Evolutionary conservation across 2,329 filamentous ascomycete species (phyloP).

Genomic region (Stemphylium vesicarium): DNA sequence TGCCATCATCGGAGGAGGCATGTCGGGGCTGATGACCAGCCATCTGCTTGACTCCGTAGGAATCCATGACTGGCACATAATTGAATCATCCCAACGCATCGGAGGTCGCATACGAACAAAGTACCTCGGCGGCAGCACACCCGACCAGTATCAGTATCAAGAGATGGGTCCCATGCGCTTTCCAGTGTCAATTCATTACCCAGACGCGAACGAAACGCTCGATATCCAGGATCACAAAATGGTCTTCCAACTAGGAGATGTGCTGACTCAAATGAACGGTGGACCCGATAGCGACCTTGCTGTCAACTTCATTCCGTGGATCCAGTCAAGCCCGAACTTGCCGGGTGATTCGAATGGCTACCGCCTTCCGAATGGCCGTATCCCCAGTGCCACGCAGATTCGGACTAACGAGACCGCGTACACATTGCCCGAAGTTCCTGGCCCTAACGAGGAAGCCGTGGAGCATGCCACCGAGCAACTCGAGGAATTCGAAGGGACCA

Average conservation of each 20-base stretch:
- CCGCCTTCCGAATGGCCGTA: slow-evolving; percentile 43
- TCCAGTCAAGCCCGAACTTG: slow-evolving; percentile 62
- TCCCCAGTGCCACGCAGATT: slow-evolving; percentile 40
- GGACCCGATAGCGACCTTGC: slow-evolving; percentile 54
- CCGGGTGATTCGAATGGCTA: slow-evolving; percentile 51
- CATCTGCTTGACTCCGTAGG: slow-evolving; percentile 59
- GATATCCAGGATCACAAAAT: slow-evolving; percentile 69
- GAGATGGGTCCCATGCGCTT: slow-evolving; percentile 73
- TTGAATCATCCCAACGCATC: slow-evolving; percentile 66
- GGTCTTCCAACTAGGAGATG: slow-evolving; percentile 67
- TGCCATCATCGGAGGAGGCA: slow-evolving; percentile 70
- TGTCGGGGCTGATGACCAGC: slow-evolving; percentile 68
- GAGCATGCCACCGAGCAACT: slow-evolving; percentile 29
- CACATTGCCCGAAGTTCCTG: slow-evolving; percentile 16
- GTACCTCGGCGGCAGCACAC: slow-evolving; percentile 64
- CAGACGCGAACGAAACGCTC: slow-evolving; percentile 61
- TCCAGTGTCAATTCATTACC: slow-evolving; percentile 58
- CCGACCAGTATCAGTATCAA: slow-evolving; percentile 70
- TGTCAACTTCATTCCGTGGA: slow-evolving; percentile 69
- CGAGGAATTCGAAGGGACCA: slow-evolving; percentile 28
- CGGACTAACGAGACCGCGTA: slow-evolving; percentile 35
- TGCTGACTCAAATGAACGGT: slow-evolving; percentile 65
- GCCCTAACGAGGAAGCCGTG: slow-evolving; percentile 26
- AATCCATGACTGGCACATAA: slow-evolving; percentile 65
- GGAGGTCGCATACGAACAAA: slow-evolving; percentile 69